Conservation (phyloP, 345 rosid genomes). For the Eucalyptus regnans region DNA sequence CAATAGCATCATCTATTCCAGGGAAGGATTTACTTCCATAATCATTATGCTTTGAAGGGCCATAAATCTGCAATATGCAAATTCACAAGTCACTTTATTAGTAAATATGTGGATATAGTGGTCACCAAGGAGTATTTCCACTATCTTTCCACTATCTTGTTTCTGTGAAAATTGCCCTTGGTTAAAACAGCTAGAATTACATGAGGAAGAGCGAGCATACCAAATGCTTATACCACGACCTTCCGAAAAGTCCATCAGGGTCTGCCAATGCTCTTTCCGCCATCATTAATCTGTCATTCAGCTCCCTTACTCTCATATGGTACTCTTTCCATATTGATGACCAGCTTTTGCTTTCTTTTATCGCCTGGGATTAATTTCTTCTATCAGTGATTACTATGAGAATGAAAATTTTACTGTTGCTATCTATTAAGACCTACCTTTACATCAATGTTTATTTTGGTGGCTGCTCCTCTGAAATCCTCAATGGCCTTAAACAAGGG, state of each 20-base stretch:
- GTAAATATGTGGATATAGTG: neutral
- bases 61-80: slow-evolving; percentile 40
- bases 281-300: slow-evolving; percentile 77
- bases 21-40: slow-evolving; percentile 75
- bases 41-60: slow-evolving; percentile 58
- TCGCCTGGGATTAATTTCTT: slow-evolving; percentile 11
- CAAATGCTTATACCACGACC: slow-evolving; percentile 74
- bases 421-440: slow-evolving; percentile 18
- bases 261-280: slow-evolving; percentile 73
- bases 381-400: neutral
- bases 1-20: slow-evolving; percentile 63
- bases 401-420: neutral
- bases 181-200: neutral
- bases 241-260: slow-evolving; percentile 50
- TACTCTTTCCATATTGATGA: slow-evolving; percentile 15
- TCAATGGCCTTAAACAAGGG: slow-evolving; percentile 49
- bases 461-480: slow-evolving; percentile 44
- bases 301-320: slow-evolving; percentile 31
- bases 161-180: neutral
- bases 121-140: neutral
- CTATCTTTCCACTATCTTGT: neutral
- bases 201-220: slow-evolving; percentile 8
- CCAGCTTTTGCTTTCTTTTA: slow-evolving; percentile 23
- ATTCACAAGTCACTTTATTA: neutral
- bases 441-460: slow-evolving; percentile 27